phyloP scores from a whole-genome alignment of 1,139 yeast species.

The Candida buenavistaensis region DNA sequence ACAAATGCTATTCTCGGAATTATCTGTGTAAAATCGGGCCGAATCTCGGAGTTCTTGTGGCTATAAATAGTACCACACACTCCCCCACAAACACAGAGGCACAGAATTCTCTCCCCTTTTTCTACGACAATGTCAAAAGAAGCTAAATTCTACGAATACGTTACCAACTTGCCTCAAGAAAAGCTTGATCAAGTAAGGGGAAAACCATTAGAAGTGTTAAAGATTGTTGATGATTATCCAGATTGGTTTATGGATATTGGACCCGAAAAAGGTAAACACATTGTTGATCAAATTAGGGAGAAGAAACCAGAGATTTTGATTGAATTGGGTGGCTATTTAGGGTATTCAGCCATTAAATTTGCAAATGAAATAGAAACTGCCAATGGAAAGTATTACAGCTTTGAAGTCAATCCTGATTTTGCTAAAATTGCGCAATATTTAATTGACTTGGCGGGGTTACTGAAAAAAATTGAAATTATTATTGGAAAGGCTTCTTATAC shows the following conservation, averaged over 20 bases:
- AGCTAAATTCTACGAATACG: conserved; percentile 22
- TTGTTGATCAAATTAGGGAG: conserved; percentile 25
- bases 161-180: conserved; percentile 23
- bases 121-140: conserved; percentile 16
- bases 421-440: conserved; percentile 34
- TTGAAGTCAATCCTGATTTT: conserved; percentile 34
- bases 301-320: conserved; percentile 33
- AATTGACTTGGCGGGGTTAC: conserved; percentile 39
- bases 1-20: too few species aligned
- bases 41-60: too few species aligned
- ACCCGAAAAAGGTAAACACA: conserved; percentile 29
- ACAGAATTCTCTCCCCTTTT: too few species aligned
- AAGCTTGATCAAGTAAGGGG: conserved; percentile 21
- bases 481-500: conserved; percentile 37
- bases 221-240: conserved; percentile 30
- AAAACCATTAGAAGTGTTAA: conserved; percentile 30
- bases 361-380: conserved; percentile 24
- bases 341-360: conserved; percentile 44
- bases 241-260: conserved; percentile 34
- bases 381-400: conserved; percentile 35
- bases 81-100: too few species aligned
- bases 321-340: conserved; percentile 47
- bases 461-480: conserved; percentile 30
- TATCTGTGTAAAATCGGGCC: too few species aligned
- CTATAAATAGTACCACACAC: too few species aligned